These are phyloP conservation scores for Xerocomellus chrysenteron DNA, from an alignment of 768 basidiomycete species.

Conservation along the genomic window DNA sequence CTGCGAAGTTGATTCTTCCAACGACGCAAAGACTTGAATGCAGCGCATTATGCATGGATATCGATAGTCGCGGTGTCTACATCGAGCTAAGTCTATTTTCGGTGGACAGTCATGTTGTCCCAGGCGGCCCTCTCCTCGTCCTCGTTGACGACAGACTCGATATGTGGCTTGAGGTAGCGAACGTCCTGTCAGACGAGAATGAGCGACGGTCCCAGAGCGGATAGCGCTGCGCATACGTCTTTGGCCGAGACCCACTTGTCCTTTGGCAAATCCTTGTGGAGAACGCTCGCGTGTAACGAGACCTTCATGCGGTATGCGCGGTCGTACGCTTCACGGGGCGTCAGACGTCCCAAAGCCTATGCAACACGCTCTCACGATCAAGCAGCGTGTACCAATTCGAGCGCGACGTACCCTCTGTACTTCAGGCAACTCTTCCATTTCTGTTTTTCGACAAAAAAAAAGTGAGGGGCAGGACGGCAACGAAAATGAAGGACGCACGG, in stretches of 20 bases:
- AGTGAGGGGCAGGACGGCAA: not conserved
- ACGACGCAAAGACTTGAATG: not conserved
- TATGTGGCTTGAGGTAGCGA: slow-evolving; percentile 83
- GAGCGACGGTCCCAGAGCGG: slow-evolving; percentile 4
- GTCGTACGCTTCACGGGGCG: slow-evolving; percentile 80
- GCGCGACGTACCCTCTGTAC: slow-evolving; percentile 68
- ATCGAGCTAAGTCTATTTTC: slow-evolving; percentile 50
- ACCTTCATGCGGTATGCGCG: slow-evolving; percentile 86
- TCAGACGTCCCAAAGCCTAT: slow-evolving; percentile 83
- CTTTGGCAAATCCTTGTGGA: slow-evolving; percentile 79
- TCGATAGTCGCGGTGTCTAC: slow-evolving; percentile 25
- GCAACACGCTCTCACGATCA: slow-evolving; percentile 1
- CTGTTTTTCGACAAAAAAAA: slow-evolving; percentile 31
- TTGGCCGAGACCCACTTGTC: slow-evolving; percentile 73
- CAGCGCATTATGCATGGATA: slow-evolving; percentile 17
- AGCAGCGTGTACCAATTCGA: not conserved
- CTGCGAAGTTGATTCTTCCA: not conserved
- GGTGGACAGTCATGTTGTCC: slow-evolving; percentile 74
- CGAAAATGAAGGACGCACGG: slow-evolving; percentile 47
- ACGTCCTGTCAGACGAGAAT: slow-evolving; percentile 58
- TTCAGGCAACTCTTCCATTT: slow-evolving; percentile 73
- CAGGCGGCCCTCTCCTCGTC: slow-evolving; percentile 73
- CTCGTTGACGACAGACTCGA: slow-evolving; percentile 72
- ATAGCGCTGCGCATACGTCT: slow-evolving; percentile 55
- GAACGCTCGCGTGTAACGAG: slow-evolving; percentile 70